A percentile compares a stretch with the other conserved stretches of the same genome.
phyloP scores from a whole-genome alignment of 1,284 basidiomycete species.

The Thelephora terrestris region DNA sequence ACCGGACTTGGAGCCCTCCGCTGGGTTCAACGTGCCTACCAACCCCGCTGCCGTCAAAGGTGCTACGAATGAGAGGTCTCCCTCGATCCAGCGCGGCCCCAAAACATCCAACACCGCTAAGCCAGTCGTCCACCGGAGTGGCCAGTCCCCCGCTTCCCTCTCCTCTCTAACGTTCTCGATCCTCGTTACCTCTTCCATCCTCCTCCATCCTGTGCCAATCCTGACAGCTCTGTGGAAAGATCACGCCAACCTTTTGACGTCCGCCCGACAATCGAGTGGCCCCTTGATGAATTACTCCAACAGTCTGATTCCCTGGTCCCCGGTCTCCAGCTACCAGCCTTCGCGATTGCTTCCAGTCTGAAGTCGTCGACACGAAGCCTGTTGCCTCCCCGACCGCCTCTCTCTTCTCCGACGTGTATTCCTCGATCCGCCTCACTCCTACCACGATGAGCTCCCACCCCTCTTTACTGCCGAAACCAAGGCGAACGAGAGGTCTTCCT shows the following conservation, averaged over 20 bases:
- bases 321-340: constrained; percentile 21
- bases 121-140: constrained; percentile 12
- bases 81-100: constrained; percentile 29
- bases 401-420: constrained; percentile 24
- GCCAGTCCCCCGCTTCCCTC: constrained; percentile 24
- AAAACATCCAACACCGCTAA: constrained; percentile 21
- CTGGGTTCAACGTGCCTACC: constrained; percentile 43
- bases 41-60: constrained; percentile 24
- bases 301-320: constrained; percentile 24
- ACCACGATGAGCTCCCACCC: constrained; percentile 26
- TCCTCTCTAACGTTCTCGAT: constrained; percentile 64
- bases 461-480: constrained; percentile 32
- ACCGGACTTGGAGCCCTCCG: constrained; percentile 56
- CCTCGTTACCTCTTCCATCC: constrained; percentile 52
- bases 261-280: constrained; percentile 71
- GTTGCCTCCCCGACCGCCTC: constrained; percentile 20
- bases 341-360: constrained; percentile 15
- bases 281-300: constrained; percentile 63
- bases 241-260: constrained; percentile 37
- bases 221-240: constrained; percentile 54
- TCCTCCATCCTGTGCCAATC: constrained; percentile 59
- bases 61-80: constrained; percentile 23
- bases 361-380: constrained; percentile 25
- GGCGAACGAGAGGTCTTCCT: constrained; percentile 38
- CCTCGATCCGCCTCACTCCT: constrained; percentile 38